Base-by-base conservation (phyloP, 2,329 filamentous ascomycete species). In the Westerdykella aurantiaca region DNA sequence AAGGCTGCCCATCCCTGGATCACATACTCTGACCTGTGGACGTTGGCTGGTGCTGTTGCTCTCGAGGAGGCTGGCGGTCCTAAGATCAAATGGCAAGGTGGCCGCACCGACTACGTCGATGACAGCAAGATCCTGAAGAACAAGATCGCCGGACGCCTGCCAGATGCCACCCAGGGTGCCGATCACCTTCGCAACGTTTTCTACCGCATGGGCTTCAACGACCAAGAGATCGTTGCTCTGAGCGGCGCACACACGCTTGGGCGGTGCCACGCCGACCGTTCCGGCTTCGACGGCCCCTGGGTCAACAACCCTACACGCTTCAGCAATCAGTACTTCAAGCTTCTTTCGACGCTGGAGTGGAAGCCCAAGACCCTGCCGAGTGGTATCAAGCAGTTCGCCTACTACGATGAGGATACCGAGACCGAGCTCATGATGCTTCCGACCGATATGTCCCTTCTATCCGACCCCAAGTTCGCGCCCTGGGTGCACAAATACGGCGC, bases 341-440 rank as follows among this genome's bases (percentile, higher is more conserved):
- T 97, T 13, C 78, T 97, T 38, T 63, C 95, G 31, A 80, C 89
- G 50, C 88, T 95, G 82, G 94, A 95, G 79, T 97, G 91, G 93
- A 75, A 81, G 64, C 86, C 80, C 86, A 95, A 83, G 93, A 95
- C 69, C 11, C 59, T 79, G 96, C 93, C 91, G 91, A 81, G 89
- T 60, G 91, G 93, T 22, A 88, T 89, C 54, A 82, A 83, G 72
- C 90, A 94, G 79, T 84, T 80, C 58, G 74, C 76, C 37, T 79
- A 79, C 53, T 91, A 85, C 67, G 83, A 95, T 73, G 90, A 97
- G 72, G 86, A 86, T 74, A 80, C 76, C 63, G 88, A 83, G 61
- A 90, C 95, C 79, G 78, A 78, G 34, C 74, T 97, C 59, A 97
- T 98, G 93, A 97, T 98, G 91, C 76, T 98, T 69, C 93, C 93